Evolutionary conservation across 768 basidiomycete genomes (phyloP), one percentile per base, ranked within the genome.

Genomic region (Russula virescens): DNA sequence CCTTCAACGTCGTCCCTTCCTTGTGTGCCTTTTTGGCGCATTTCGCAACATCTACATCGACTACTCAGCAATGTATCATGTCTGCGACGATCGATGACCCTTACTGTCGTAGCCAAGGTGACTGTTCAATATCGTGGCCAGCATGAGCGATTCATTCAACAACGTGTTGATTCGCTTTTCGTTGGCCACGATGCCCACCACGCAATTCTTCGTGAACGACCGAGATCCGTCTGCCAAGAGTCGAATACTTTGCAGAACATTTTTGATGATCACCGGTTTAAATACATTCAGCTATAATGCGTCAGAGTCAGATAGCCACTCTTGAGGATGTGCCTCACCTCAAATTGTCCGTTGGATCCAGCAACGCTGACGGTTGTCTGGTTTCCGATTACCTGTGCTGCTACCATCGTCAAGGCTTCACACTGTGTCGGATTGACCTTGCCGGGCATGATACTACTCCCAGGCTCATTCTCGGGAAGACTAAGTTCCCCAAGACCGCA

Each of bases 351-450:
- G 71, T 87, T 93, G 18, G 94, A 87, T 56, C 97, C 93, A 40
- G 94, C 95, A 67, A 99, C 79, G 69, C 88, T 90, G 73, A 98
- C 91, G 49, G 88, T 76, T 13, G 94, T 94, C 75, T 98, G 91
- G 77, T 98, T 99, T 46, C 97, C 97, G 76, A 98, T 96, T 5
- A 98, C 96, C 74, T 98, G 97, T 0, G 96, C 94, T 46, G 94
- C 92, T 25, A 98, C 94, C 97, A 98, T 98, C 11, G 97, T 98
- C 64, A 98, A 75, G 9, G 97, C 97, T 76, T 99, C 97, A 69
- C 97, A 98, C 73, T 99, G 97, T 5, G 97, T 99, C 13, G 97
- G 97, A 77, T 99, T 99, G 62, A 99, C 97, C 78, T 99, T 98
- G 64, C 97, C 97, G 8, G 95, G 97, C 97, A 99, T 99, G 77